Conservation (phyloP, 306 rosid species). For the Gastrolobium villosum region DNA sequence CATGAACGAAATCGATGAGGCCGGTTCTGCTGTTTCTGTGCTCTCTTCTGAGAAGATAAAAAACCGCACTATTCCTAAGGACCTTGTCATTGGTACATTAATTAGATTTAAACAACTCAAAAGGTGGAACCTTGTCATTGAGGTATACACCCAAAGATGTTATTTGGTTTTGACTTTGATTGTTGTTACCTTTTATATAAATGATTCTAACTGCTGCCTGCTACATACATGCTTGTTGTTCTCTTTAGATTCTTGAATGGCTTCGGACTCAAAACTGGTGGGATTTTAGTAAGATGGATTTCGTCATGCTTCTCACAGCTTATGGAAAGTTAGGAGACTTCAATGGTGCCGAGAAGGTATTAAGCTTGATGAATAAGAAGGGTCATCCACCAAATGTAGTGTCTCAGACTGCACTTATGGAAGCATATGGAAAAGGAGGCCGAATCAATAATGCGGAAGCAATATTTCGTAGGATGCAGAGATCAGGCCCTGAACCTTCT, state of each 20-base stretch:
- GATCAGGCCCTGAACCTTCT: slow-evolving; percentile 93
- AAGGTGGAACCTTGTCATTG: slow-evolving; percentile 86
- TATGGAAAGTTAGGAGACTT: slow-evolving; percentile 91
- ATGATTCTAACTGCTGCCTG: slow-evolving; percentile 24
- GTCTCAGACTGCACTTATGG: slow-evolving; percentile 96
- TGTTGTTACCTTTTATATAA: not conserved
- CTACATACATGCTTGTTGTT: slow-evolving; percentile 26
- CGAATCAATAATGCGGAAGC: slow-evolving; percentile 88
- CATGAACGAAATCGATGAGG: slow-evolving; percentile 79
- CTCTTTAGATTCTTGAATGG: slow-evolving; percentile 89
- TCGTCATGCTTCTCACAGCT: slow-evolving; percentile 90
- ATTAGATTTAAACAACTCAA: slow-evolving; percentile 85
- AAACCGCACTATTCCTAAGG: slow-evolving; percentile 66
- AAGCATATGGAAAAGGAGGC: slow-evolving; percentile 93
- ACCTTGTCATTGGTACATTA: slow-evolving; percentile 82
- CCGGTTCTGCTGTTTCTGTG: slow-evolving; percentile 83
- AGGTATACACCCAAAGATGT: slow-evolving; percentile 57
- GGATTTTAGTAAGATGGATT: slow-evolving; percentile 91
- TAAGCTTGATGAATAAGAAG: slow-evolving; percentile 76
- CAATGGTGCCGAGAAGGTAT: slow-evolving; percentile 78
- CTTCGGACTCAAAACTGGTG: slow-evolving; percentile 88
- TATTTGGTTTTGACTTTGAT: slow-evolving; percentile 3
- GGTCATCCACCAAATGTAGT: slow-evolving; percentile 79
- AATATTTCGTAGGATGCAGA: slow-evolving; percentile 90
- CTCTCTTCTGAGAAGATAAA: slow-evolving; percentile 62